These are phyloP conservation scores for Parmelia sp. DNA, from an alignment of 495 filamentous ascomycete species.

Conservation along the genomic window DNA sequence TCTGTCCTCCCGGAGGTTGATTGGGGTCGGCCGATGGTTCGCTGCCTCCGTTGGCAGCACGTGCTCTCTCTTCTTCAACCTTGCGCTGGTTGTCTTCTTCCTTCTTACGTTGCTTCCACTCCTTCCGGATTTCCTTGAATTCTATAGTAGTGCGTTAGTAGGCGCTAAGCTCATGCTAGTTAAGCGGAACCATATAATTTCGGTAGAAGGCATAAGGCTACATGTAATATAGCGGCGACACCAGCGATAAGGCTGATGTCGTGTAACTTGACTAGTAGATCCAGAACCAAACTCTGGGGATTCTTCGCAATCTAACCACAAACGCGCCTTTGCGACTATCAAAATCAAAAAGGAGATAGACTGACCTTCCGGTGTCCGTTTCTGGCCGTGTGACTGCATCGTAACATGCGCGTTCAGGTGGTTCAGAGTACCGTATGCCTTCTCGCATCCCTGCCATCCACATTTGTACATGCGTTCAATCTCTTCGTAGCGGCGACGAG, in stretches of 20 bases:
- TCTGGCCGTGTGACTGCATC: slow-evolving; percentile 91
- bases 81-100: slow-evolving; percentile 89
- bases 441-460: slow-evolving; percentile 96
- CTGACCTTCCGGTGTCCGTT: slow-evolving; percentile 95
- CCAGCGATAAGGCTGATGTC: slow-evolving; percentile 32
- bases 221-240: slow-evolving; percentile 40
- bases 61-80: slow-evolving; percentile 81
- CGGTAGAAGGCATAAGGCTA: slow-evolving; percentile 17
- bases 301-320: slow-evolving; percentile 34
- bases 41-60: slow-evolving; percentile 55
- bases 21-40: slow-evolving; percentile 50
- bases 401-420: slow-evolving; percentile 96
- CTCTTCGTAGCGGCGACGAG: slow-evolving; percentile 90
- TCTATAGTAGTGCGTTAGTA: slow-evolving; percentile 49
- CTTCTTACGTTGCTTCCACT: slow-evolving; percentile 99
- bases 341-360: slow-evolving; percentile 17
- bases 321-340: slow-evolving; percentile 23
- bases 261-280: slow-evolving; percentile 49
- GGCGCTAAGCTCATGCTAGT: slow-evolving; percentile 19
- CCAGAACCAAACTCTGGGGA: slow-evolving; percentile 15
- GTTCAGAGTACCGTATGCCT: slow-evolving; percentile 94
- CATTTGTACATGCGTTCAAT: slow-evolving; percentile 99
- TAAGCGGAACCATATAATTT: slow-evolving; percentile 17
- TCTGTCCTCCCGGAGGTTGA: slow-evolving; percentile 47
- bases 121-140: slow-evolving; percentile 98